Conservation (phyloP, 2,329 filamentous ascomycete species). For the Aspergillus hortae region DNA sequence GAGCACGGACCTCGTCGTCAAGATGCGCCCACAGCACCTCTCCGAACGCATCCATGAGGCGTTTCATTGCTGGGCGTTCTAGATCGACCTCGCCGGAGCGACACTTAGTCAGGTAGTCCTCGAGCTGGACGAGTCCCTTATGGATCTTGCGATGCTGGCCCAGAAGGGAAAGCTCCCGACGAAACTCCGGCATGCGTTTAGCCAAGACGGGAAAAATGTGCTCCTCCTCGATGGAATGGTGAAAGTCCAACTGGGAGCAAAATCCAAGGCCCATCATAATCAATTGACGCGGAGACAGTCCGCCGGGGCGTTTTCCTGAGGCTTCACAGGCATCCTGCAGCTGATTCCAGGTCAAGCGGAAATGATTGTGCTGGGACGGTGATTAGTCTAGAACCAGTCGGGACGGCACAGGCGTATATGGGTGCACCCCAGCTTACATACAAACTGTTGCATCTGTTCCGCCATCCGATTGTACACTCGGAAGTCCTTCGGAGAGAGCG, state of each 20-base stretch:
- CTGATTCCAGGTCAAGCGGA: slow-evolving; percentile 69
- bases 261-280: slow-evolving; percentile 67
- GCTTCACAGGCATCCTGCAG: slow-evolving; percentile 64
- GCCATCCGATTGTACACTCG: slow-evolving; percentile 68
- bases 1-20: slow-evolving; percentile 74
- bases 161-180: slow-evolving; percentile 61
- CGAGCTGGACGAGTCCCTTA: slow-evolving; percentile 64
- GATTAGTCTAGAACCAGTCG: slow-evolving; percentile 9
- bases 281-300: slow-evolving; percentile 67
- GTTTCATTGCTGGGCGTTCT: slow-evolving; percentile 58
- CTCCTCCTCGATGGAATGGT: slow-evolving; percentile 80
- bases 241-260: slow-evolving; percentile 64
- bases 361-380: slow-evolving; percentile 64
- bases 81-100: slow-evolving; percentile 60
- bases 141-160: slow-evolving; percentile 78
- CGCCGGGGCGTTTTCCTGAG: slow-evolving; percentile 54
- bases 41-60: slow-evolving; percentile 73
- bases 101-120: slow-evolving; percentile 63
- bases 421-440: slow-evolving; percentile 35
- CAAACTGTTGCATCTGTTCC: slow-evolving; percentile 71
- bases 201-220: slow-evolving; percentile 78
- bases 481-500: slow-evolving; percentile 65
- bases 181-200: slow-evolving; percentile 74
- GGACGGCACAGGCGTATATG: not conserved
- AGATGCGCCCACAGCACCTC: slow-evolving; percentile 76